Percentiles rank a stretch among this genome's conserved stretches.
Evolutionary conservation across 805 yeast genomes (phyloP).

Genomic region (Metschnikowia orientalis): DNA sequence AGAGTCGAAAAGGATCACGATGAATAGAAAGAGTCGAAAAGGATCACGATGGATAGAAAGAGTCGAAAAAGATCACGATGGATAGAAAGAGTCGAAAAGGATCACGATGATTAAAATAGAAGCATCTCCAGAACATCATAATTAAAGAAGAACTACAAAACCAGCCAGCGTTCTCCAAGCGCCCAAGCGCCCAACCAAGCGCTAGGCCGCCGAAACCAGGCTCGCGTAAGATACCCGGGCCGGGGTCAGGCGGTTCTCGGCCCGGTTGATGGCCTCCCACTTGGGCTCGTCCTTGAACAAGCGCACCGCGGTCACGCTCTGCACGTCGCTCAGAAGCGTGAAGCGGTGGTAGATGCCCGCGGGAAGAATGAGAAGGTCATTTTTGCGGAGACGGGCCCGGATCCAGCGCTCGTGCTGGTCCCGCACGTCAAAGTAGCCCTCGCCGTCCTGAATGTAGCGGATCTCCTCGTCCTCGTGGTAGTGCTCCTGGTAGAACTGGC

Average conservation of each 20-base stretch:
- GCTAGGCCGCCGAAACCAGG: slow-evolving; percentile 24
- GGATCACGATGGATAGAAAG: no score
- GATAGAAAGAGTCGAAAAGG: no score
- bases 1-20: no score
- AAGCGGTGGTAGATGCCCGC: slow-evolving; percentile 94
- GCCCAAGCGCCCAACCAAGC: no score
- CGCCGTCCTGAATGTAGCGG: slow-evolving; percentile 83
- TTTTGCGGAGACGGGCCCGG: slow-evolving; percentile 56
- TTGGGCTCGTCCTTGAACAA: slow-evolving; percentile 93
- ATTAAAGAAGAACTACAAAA: no score
- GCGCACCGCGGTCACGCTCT: slow-evolving; percentile 72
- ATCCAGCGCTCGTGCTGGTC: slow-evolving; percentile 66
- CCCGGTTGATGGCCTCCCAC: slow-evolving; percentile 84
- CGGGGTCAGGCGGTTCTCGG: slow-evolving; percentile 32
- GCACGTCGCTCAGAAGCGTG: slow-evolving; percentile 56
- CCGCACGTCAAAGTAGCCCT: slow-evolving; percentile 88
- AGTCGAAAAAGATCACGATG: no score
- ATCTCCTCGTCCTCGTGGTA: slow-evolving; percentile 97
- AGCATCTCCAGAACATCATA: no score
- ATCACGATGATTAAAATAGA: no score
- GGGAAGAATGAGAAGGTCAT: slow-evolving; percentile 74
- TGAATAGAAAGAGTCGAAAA: no score
- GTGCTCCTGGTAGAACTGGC: slow-evolving; percentile 75
- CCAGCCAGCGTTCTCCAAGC: no score
- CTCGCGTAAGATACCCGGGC: slow-evolving; percentile 35